Conservation (phyloP, 192 early-diverging fungal species). For the Coemansia aciculifera region DNA sequence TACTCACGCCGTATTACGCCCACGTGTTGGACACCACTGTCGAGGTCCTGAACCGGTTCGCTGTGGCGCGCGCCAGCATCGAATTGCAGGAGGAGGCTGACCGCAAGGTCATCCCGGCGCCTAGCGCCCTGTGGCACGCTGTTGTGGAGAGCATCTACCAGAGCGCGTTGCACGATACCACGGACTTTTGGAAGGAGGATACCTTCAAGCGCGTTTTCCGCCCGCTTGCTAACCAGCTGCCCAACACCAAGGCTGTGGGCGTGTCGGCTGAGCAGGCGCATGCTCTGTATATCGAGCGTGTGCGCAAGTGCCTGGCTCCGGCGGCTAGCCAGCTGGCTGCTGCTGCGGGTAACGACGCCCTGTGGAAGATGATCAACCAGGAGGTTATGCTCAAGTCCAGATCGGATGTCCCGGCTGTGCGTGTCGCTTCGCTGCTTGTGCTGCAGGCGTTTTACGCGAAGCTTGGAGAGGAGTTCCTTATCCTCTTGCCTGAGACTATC, state of each 20-base stretch:
- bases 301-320: conserved; percentile 69
- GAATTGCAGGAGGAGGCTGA: conserved; percentile 49
- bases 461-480: conserved; percentile 92
- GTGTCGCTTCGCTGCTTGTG: conserved; percentile 68
- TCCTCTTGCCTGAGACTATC: conserved; percentile 91
- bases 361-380: conserved; percentile 89
- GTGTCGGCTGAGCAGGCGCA: conserved; percentile 6
- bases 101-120: conserved; percentile 38
- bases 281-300: conserved; percentile 56
- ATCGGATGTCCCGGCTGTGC: conserved; percentile 67
- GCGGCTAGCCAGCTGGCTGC: conserved; percentile 79
- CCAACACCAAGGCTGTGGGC: conserved; percentile 52
- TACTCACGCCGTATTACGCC: conserved; percentile 78
- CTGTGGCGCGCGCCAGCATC: conserved; percentile 21
- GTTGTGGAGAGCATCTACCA: conserved; percentile 69
- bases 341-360: conserved; percentile 70
- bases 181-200: conserved; percentile 70
- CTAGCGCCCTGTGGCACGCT: conserved; percentile 71
- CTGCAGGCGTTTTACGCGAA: conserved; percentile 81
- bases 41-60: conserved; percentile 58
- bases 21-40: conserved; percentile 73
- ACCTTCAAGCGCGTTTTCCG: conserved; percentile 74
- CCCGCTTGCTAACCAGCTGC: conserved; percentile 75
- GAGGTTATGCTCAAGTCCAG: conserved; percentile 75
- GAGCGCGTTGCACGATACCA: conserved; percentile 66